Evolutionary conservation across 169 alveolate genomes (phyloP).

Genomic region (Plasmodium fragile): DNA sequence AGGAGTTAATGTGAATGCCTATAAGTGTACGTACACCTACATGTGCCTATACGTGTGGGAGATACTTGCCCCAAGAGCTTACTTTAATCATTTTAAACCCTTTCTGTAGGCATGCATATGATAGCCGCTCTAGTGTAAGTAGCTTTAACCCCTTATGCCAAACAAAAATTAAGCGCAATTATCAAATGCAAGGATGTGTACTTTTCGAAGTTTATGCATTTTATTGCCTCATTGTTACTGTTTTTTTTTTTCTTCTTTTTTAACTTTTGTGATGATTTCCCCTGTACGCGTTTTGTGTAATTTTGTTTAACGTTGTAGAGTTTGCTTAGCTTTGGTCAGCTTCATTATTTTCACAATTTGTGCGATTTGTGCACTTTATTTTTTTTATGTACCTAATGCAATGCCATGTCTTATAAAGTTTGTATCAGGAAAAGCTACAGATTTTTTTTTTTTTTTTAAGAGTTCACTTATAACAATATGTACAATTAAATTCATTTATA

Average conservation of each 20-base stretch:
- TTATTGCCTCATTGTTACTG: neutral
- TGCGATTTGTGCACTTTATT: neutral
- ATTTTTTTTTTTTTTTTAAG: neutral
- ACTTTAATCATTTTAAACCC: neutral
- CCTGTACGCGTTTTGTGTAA: neutral
- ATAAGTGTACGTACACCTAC: neutral
- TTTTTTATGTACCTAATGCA: neutral
- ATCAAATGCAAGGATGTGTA: neutral
- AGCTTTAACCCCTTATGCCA: neutral
- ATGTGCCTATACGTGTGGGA: neutral
- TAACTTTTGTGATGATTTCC: neutral
- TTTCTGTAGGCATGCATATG: neutral
- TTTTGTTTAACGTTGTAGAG: neutral
- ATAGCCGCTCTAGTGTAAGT: neutral
- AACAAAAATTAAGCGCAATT: neutral
- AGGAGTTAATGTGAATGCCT: neutral
- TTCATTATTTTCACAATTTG: neutral
- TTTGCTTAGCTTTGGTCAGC: neutral
- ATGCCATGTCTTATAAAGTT: constrained; percentile 2
- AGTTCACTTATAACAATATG: neutral
- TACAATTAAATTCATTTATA: neutral
- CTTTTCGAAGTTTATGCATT: neutral
- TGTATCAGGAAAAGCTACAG: neutral
- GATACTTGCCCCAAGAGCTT: neutral
- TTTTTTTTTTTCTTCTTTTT: neutral